Evolutionary conservation across 2,329 filamentous ascomycete genomes (phyloP).

Genomic region (Macrophomina phaseolina): DNA sequence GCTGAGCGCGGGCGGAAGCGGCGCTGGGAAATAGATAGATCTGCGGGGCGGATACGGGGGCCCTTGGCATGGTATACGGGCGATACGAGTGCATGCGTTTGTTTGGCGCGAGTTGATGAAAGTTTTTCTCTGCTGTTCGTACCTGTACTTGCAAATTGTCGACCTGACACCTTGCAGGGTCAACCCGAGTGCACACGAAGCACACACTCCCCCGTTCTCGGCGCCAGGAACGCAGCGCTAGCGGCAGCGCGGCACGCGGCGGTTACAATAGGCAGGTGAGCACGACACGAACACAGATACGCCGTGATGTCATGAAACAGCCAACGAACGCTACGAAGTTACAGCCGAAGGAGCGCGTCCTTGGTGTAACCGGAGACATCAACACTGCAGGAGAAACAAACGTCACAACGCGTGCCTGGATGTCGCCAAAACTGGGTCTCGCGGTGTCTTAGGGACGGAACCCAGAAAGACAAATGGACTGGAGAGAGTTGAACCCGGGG

Average conservation of each 20-base stretch:
- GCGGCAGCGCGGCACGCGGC: too few relatives aligned
- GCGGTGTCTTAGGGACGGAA: background rate
- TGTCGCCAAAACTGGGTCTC: background rate
- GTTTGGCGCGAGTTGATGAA: background rate
- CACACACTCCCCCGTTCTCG: too few relatives aligned
- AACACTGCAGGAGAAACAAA: background rate
- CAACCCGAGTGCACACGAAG: too few relatives aligned
- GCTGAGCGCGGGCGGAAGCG: background rate
- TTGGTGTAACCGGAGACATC: background rate
- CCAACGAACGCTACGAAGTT: too few relatives aligned
- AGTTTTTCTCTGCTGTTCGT: background rate
- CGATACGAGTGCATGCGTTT: background rate
- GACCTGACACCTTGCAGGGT: too few relatives aligned
- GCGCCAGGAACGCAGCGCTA: too few relatives aligned
- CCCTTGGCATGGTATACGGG: background rate
- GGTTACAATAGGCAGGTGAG: too few relatives aligned
- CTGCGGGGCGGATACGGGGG: conserved; percentile 11
- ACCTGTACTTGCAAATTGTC: too few relatives aligned
- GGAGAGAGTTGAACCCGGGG: too few relatives aligned
- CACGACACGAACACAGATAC: too few relatives aligned
- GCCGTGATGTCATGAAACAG: too few relatives aligned
- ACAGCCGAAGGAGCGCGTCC: background rate
- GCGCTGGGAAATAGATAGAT: conserved; percentile 7
- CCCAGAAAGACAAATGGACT: too few relatives aligned
- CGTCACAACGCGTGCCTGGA: background rate